These are phyloP conservation scores for Leucocoprinus gongylophorus DNA, from an alignment of 1,284 basidiomycete species.

Conservation along the genomic window DNA sequence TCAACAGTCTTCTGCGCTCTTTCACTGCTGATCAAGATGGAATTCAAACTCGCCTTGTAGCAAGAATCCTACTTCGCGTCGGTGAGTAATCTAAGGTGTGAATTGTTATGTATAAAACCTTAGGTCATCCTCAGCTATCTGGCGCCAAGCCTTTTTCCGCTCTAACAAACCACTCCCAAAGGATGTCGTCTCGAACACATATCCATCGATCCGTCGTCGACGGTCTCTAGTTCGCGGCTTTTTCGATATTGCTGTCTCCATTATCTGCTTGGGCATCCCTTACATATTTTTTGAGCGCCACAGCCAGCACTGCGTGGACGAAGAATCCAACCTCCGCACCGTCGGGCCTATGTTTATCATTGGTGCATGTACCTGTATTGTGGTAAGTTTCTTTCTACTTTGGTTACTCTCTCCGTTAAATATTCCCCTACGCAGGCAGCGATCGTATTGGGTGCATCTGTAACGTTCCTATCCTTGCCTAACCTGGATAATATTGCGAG, in stretches of 20 bases:
- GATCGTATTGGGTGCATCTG: slow-evolving; percentile 66
- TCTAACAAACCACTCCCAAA: slow-evolving; percentile 53
- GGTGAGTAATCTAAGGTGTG: slow-evolving; percentile 35
- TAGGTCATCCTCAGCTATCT: slow-evolving; percentile 21
- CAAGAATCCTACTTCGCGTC: slow-evolving; percentile 59
- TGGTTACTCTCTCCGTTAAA: slow-evolving; percentile 12
- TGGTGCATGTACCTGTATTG: slow-evolving; percentile 58
- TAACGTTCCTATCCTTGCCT: slow-evolving; percentile 70
- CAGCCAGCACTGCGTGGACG: slow-evolving; percentile 43
- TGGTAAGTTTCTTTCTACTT: slow-evolving; percentile 40
- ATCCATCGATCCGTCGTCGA: slow-evolving; percentile 24
- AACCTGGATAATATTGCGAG: slow-evolving; percentile 57
- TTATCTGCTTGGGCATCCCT: slow-evolving; percentile 65
- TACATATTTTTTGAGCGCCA: slow-evolving; percentile 57
- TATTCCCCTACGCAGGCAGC: slow-evolving; percentile 47
- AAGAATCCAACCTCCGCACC: slow-evolving; percentile 49
- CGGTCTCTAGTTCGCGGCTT: slow-evolving; percentile 42
- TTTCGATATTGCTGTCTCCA: slow-evolving; percentile 50
- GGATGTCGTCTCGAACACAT: slow-evolving; percentile 33
- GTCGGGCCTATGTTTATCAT: slow-evolving; percentile 53
- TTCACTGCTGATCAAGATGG: slow-evolving; percentile 36
- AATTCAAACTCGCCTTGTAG: slow-evolving; percentile 60
- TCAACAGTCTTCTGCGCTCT: slow-evolving; percentile 52
- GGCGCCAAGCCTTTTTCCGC: slow-evolving; percentile 65
- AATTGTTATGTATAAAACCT: neutral